Evolutionary conservation across 805 yeast species (phyloP), one percentile per base, ranked within the genome.

Genomic region (Cyberlindnera meyerae): DNA sequence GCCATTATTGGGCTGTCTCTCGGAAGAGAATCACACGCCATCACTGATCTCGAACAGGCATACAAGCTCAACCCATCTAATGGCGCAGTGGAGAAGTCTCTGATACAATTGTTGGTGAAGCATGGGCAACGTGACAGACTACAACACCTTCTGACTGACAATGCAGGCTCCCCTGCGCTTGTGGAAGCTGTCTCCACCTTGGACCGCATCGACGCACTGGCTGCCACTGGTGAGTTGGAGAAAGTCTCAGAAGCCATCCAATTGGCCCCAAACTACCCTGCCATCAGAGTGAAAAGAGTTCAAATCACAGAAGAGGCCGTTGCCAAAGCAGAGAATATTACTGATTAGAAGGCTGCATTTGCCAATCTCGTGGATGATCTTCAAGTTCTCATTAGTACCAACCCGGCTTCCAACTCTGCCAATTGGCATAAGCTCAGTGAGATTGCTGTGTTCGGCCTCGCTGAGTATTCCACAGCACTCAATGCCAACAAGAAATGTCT

Each of bases 401-500:
- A 50, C 25, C 39, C 64, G 18, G 43, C 51, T 3, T 42, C 52
- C 22, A 52, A 60, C 39, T 40, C 62, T 1, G 39, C 46, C 4
- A 47, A 61, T n/a, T 49, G 58, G 38, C 47, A 55, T 35, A 42
- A 49, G 6, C 47, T 60, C 11, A 47, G 70, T 2, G 51, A 60
- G 1, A 55, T 75, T 15, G 72, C 72, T 38, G 58, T 73, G 33
- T 78, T 68, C 47, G 71, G 77, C 6, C 65, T 77, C 27, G 63
- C 66, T 26, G 75, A 76, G 27, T 75, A 70, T 40, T 73, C 73
- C 12, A 66, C 67, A 18, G 71, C 82, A 0, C 60, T 73, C 49
- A 66, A 58, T 40, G 65, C 68, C 27, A 65, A 80, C 18, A 73
- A 80, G 47, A 77, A 73, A 44, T 88, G 97, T 55, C 62, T 90